Percentiles rank a stretch among this genome's conserved stretches.
Conservation (phyloP, 768 basidiomycete genomes). For the Kondoa malvinella region DNA sequence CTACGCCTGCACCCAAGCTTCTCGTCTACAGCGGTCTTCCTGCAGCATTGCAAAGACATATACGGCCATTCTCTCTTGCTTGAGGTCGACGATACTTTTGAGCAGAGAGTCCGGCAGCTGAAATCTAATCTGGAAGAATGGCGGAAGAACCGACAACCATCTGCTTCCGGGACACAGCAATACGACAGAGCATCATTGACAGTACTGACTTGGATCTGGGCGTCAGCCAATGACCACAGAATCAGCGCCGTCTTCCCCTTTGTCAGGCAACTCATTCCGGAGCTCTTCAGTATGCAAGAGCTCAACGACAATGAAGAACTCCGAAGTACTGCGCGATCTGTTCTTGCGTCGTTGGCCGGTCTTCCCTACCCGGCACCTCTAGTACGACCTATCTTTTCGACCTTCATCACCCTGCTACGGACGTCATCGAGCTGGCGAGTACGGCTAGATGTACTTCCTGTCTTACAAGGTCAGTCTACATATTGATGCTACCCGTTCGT, state of each 20-base stretch:
- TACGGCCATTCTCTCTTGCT: constrained; percentile 18
- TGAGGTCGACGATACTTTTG: constrained; percentile 22
- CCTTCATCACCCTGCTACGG: constrained; percentile 59
- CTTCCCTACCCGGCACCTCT: constrained; percentile 57
- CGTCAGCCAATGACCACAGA: constrained; percentile 20
- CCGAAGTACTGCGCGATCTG: constrained; percentile 44
- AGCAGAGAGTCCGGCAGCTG: constrained; percentile 20
- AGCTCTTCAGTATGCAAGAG: constrained; percentile 34
- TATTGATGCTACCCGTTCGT: no score
- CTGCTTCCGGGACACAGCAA: constrained; percentile 21
- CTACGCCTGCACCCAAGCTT: constrained; percentile 26
- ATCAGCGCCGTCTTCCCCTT: constrained; percentile 23
- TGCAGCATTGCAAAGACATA: constrained; percentile 17
- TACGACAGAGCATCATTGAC: constrained; percentile 27
- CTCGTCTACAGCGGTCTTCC: constrained; percentile 22
- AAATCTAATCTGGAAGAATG: constrained; percentile 15
- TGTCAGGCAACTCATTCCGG: constrained; percentile 24
- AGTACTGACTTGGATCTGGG: constrained; percentile 27
- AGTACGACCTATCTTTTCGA: constrained; percentile 50
- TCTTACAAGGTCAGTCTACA: constrained; percentile 37
- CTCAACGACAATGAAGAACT: constrained; percentile 42
- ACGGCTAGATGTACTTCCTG: constrained; percentile 64
- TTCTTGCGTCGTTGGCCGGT: constrained; percentile 70
- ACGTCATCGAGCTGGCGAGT: constrained; percentile 70
- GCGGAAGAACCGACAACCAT: constrained; percentile 23